Base-by-base conservation (phyloP, 129 eudicot species). In the Chrysanthemum makinoi region DNA sequence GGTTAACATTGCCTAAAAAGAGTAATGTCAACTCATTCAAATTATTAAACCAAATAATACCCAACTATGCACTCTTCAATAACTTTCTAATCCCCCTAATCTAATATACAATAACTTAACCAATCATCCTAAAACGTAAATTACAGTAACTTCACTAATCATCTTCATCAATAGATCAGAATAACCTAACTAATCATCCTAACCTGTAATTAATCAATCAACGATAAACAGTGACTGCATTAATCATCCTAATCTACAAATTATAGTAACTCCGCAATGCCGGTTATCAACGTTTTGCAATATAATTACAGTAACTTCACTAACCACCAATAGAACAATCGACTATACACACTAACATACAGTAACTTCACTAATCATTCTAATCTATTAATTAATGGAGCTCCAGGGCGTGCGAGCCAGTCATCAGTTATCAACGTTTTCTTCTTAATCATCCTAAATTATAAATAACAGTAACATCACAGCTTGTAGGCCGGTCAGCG, bases 271-370 rank as follows among this genome's bases (percentile, higher is more conserved):
- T 39, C 46, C 10, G 2, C 46, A 2, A 39, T 39, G 46, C 46
- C 46, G 1, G 2, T 1, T 8, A 39, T 39, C 46, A 39, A 39
- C 46, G 10, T 39, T 39, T 6, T 39, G 46, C 46, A 6, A 39
- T 39, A 39, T 39, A 39, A 39, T 39, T 39, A 39, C 46, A 39
- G 8, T 10, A 39, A 39, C 10, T 39, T 8, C 46, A 39, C 1
- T 1, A 39, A 39, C 11, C 7, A 10, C 18, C 2, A 74, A 39
- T 15, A 64, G 51, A 51, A 69, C 54, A 60, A 35, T 33, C 12
- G 11, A 19, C 43, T 59, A 19, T 78, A 78, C 72, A 56, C 82
- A 77, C 82, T 78, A 71, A 44, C 58, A 70, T 10, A 43, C 14
- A 70, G 9, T 50, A 61, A 16, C 17, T 6, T 51, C 26, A 12